Conservation (phyloP, 2,329 filamentous ascomycete species). For the Hymenoscyphus albidus region DNA sequence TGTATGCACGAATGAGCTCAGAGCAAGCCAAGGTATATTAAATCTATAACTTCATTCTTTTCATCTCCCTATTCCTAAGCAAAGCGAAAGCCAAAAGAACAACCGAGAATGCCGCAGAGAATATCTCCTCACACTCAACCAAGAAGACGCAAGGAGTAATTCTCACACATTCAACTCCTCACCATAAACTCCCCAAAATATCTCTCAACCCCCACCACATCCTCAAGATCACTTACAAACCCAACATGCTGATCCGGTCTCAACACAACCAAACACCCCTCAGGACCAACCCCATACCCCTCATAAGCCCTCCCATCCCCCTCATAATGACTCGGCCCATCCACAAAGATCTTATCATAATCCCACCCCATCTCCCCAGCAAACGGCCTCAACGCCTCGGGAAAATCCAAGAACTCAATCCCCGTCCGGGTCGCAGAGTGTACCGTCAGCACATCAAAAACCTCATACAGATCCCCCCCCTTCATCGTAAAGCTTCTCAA, state of each 20-base stretch:
- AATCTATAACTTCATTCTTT: too few relatives aligned
- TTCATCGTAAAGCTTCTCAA: conserved; percentile 46
- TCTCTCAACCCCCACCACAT: conserved; percentile 19
- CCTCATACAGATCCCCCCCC: conserved; percentile 40
- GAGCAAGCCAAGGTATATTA: too few relatives aligned
- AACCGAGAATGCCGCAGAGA: too few relatives aligned
- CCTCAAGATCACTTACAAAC: conserved; percentile 44
- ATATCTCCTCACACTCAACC: too few relatives aligned
- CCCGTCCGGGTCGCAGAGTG: conserved; percentile 51
- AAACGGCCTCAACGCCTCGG: conserved; percentile 46
- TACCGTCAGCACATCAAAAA: conserved; percentile 57
- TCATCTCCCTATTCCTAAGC: too few relatives aligned
- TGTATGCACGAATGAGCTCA: too few relatives aligned
- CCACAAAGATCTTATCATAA: conserved; percentile 54
- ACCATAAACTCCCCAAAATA: conserved; percentile 16
- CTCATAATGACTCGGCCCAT: conserved; percentile 51
- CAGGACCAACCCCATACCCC: conserved; percentile 56
- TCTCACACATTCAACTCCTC: not conserved
- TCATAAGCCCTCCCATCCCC: conserved; percentile 49
- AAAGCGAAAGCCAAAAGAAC: too few relatives aligned
- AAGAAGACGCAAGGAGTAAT: not conserved
- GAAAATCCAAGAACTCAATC: conserved; percentile 50
- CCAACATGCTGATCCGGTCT: conserved; percentile 72
- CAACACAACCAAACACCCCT: conserved; percentile 59
- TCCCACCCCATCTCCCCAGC: conserved; percentile 48